These are phyloP conservation scores for Colletotrichum liriopes DNA, from an alignment of 2,329 filamentous ascomycete genomes.

Conservation along the genomic window DNA sequence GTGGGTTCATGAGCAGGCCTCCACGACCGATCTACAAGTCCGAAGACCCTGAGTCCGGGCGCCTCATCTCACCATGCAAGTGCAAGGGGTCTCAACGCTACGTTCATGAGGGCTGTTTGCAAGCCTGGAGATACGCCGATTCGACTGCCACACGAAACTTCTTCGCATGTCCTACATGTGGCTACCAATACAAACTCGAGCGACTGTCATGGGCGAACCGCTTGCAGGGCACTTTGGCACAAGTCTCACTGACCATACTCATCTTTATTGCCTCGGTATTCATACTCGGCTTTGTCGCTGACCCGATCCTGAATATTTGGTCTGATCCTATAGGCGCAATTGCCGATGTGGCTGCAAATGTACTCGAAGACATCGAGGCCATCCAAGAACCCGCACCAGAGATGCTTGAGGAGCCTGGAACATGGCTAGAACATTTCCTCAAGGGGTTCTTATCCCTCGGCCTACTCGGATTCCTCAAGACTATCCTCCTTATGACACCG, in stretches of 20 bases:
- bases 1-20: constrained; percentile 39
- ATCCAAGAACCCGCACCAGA: constrained; percentile 49
- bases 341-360: constrained; percentile 64
- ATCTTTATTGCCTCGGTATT: constrained; percentile 84
- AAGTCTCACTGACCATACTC: constrained; percentile 78
- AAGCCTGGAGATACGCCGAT: constrained; percentile 84
- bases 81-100: constrained; percentile 96
- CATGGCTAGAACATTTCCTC: constrained; percentile 87
- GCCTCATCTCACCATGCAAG: constrained; percentile 89
- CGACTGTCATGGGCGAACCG: constrained; percentile 82
- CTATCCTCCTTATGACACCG: constrained; percentile 80
- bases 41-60: constrained; percentile 80
- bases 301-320: constrained; percentile 92
- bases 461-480: constrained; percentile 87
- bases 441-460: constrained; percentile 95
- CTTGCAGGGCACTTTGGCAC: constrained; percentile 76
- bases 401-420: constrained; percentile 65
- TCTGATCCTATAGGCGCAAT: constrained; percentile 81
- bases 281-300: constrained; percentile 89
- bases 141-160: constrained; percentile 78
- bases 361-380: constrained; percentile 59
- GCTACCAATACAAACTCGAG: constrained; percentile 85
- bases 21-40: constrained; percentile 75
- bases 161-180: constrained; percentile 91
- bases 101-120: constrained; percentile 92